These are phyloP conservation scores for Iris pallida DNA, from an alignment of 116 monocot species.

Conservation along the genomic window DNA sequence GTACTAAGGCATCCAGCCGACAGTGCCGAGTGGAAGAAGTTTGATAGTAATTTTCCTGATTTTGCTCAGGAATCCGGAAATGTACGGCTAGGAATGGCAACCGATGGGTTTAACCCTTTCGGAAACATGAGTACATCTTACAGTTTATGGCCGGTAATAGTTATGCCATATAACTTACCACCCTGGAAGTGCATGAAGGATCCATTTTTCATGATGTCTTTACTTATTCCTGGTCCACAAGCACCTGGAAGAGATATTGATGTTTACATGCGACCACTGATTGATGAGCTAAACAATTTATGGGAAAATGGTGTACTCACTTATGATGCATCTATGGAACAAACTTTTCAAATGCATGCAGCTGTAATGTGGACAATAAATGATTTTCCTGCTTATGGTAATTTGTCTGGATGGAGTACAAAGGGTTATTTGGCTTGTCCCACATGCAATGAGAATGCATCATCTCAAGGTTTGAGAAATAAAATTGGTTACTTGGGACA, in stretches of 20 bases:
- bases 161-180: neutral
- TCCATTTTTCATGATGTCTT: neutral
- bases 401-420: neutral
- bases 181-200: neutral
- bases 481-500: slow-evolving; percentile 8
- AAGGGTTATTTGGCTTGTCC: slow-evolving; percentile 6
- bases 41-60: no score
- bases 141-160: no score
- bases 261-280: neutral
- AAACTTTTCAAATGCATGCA: neutral
- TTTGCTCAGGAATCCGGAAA: no score
- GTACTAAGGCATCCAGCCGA: no score
- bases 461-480: neutral
- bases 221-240: neutral
- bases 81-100: no score
- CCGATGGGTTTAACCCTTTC: no score
- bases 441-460: neutral
- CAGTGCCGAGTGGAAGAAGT: no score
- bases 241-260: neutral
- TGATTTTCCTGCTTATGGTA: slow-evolving; percentile 8
- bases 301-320: neutral
- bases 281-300: neutral
- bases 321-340: neutral
- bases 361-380: neutral
- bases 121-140: no score